These are phyloP conservation scores for Sonneratia alba DNA, from an alignment of 345 rosid species.

Conservation along the genomic window DNA sequence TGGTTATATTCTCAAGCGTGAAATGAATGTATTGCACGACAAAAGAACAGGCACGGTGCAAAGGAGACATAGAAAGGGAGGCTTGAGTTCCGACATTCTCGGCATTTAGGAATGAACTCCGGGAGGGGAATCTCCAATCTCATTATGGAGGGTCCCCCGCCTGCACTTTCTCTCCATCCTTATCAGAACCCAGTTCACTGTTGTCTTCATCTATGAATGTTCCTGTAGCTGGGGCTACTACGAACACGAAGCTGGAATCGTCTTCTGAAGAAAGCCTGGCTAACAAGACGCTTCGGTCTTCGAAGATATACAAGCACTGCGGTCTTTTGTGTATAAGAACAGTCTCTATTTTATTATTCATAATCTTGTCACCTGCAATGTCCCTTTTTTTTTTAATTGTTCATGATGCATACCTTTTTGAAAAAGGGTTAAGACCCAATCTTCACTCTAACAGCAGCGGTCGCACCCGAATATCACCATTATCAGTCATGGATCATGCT, in stretches of 20 bases:
- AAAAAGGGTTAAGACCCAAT: neutral
- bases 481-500: neutral
- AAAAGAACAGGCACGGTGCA: slow-evolving; percentile 49
- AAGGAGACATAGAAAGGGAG: slow-evolving; percentile 59
- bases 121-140: slow-evolving; percentile 44
- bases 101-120: slow-evolving; percentile 54
- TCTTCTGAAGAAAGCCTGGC: slow-evolving; percentile 21
- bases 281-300: slow-evolving; percentile 11
- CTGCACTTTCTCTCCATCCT: slow-evolving; percentile 11
- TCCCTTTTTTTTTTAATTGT: neutral
- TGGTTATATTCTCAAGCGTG: neutral
- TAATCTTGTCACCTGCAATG: too few relatives aligned
- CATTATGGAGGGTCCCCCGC: slow-evolving; percentile 30
- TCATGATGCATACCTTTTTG: neutral
- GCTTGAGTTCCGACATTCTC: slow-evolving; percentile 44
- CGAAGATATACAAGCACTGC: too few relatives aligned
- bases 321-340: too few relatives aligned
- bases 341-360: too few relatives aligned
- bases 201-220: slow-evolving; percentile 54
- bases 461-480: neutral
- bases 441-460: neutral
- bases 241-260: slow-evolving; percentile 17
- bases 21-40: slow-evolving; percentile 38
- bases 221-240: slow-evolving; percentile 26
- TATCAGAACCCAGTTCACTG: slow-evolving; percentile 49